phyloP scores from a whole-genome alignment of 116 monocot species.

The Phalaenopsis hybrid region DNA sequence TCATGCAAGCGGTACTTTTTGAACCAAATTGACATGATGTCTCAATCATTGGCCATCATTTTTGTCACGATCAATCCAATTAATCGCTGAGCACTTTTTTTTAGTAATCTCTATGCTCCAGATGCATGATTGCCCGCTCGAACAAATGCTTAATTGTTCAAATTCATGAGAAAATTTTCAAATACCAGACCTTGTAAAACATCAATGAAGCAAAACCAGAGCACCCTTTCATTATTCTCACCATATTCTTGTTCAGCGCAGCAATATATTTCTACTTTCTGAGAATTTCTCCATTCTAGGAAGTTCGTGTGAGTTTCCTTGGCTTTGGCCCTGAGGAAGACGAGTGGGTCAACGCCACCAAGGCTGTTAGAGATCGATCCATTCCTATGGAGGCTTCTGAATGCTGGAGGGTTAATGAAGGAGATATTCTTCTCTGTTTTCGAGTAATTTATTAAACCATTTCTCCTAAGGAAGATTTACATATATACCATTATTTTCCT shows the following conservation, averaged over 20 bases:
- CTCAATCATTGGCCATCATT: no score
- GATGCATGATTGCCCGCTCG: no score
- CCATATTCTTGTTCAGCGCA: not conserved
- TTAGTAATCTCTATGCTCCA: no score
- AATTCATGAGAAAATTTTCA: not conserved
- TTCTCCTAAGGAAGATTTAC: not conserved
- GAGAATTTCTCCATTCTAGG: constrained; percentile 16
- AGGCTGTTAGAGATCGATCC: constrained; percentile 36
- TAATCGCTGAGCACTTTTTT: no score
- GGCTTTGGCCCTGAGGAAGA: constrained; percentile 50
- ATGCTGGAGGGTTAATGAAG: constrained; percentile 31
- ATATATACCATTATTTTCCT: no score
- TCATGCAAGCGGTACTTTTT: no score
- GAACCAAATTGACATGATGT: no score
- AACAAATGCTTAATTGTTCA: not conserved
- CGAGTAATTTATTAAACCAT: constrained; percentile 18
- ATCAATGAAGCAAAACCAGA: not conserved
- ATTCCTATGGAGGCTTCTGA: constrained; percentile 45
- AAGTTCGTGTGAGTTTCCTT: constrained; percentile 39
- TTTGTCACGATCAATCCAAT: no score
- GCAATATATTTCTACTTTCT: not conserved
- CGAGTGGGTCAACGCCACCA: constrained; percentile 48
- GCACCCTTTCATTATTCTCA: no score
- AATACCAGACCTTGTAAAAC: not conserved
- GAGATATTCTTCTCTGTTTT: constrained; percentile 53